These are phyloP conservation scores for Knufia fluminis DNA, from an alignment of 2,329 filamentous ascomycete genomes.

Conservation along the genomic window DNA sequence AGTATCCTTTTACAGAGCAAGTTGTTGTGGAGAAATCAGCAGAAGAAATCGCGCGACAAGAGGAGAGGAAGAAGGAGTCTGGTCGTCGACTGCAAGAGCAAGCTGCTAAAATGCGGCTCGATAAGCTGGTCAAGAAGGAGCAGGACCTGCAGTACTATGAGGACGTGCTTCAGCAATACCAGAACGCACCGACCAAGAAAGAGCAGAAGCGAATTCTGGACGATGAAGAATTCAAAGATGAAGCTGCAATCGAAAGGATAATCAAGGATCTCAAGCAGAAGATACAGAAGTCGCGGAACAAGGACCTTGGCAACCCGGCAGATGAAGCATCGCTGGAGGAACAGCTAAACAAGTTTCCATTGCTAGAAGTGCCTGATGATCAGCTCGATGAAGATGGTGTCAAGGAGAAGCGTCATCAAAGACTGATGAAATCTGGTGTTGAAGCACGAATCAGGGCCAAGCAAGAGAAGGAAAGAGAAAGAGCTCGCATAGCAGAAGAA, in stretches of 20 bases:
- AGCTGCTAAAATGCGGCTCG: conserved; percentile 91
- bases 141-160: conserved; percentile 92
- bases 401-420: conserved; percentile 87
- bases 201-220: conserved; percentile 79
- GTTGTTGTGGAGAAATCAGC: conserved; percentile 84
- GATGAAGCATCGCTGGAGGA: conserved; percentile 67
- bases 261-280: conserved; percentile 85
- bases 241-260: conserved; percentile 70
- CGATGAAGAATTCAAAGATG: conserved; percentile 84
- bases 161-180: conserved; percentile 62
- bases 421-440: conserved; percentile 86
- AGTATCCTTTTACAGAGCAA: conserved; percentile 90
- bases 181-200: conserved; percentile 66
- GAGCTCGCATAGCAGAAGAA: conserved; percentile 71
- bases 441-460: conserved; percentile 91
- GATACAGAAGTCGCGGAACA: conserved; percentile 81
- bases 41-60: conserved; percentile 80
- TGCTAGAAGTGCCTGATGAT: conserved; percentile 83
- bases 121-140: conserved; percentile 92
- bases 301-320: conserved; percentile 80
- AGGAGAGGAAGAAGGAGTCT: conserved; percentile 91
- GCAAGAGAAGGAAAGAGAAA: conserved; percentile 88
- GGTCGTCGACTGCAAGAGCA: conserved; percentile 87
- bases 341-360: conserved; percentile 62
- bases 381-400: conserved; percentile 83